Percentiles rank a stretch among this genome's conserved stretches.
Conservation (phyloP, 1,284 basidiomycete species). For the Anthracocystis walkeri region DNA sequence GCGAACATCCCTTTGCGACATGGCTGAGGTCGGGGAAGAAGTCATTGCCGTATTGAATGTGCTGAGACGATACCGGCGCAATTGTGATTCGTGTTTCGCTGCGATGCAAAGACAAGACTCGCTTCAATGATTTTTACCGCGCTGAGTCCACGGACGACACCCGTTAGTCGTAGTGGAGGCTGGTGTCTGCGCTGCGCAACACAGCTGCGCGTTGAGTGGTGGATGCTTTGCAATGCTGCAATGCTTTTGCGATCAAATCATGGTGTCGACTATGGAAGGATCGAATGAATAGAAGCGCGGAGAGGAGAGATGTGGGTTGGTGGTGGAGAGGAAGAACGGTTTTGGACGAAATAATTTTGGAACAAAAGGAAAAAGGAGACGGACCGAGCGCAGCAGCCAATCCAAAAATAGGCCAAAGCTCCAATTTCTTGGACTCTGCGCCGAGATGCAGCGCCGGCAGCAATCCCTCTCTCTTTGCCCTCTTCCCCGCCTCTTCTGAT, state of each 20-base stretch:
- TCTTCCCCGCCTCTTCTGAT: neutral
- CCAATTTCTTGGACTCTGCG: neutral
- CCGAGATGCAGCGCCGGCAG: neutral
- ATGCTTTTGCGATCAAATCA: slow-evolving; percentile 17
- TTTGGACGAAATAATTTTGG: neutral
- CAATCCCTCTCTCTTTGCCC: neutral
- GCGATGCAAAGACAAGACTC: neutral
- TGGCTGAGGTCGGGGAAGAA: slow-evolving; percentile 22
- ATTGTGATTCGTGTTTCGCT: neutral
- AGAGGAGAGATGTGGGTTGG: neutral
- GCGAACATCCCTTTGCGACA: slow-evolving; percentile 40
- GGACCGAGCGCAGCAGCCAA: slow-evolving; percentile 1
- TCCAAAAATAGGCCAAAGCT: slow-evolving; percentile 1
- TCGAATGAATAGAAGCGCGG: neutral
- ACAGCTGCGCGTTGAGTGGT: neutral
- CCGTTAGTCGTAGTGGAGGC: slow-evolving; percentile 16
- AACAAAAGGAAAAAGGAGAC: neutral
- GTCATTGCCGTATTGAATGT: slow-evolving; percentile 8
- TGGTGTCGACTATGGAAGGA: neutral
- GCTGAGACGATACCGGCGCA: neutral
- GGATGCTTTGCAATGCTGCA: neutral
- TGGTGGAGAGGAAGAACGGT: neutral
- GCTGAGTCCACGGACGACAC: slow-evolving; percentile 21
- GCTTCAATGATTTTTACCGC: slow-evolving; percentile 8
- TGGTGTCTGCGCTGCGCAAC: slow-evolving; percentile 3